Conservation (phyloP, 1,139 yeast genomes). For the Sugiyamaella paludigena region DNA sequence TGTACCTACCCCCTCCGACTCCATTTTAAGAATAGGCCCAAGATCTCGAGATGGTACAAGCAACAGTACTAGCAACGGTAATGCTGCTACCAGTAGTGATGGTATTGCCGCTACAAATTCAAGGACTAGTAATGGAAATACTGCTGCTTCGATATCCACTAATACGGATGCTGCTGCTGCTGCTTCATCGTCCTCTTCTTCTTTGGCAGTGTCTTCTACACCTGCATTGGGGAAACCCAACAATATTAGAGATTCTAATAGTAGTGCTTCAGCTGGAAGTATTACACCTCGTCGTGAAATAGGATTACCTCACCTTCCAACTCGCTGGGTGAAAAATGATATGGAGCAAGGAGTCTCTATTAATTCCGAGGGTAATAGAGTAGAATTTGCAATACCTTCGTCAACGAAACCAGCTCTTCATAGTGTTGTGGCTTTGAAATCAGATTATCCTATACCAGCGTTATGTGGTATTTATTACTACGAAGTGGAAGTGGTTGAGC, state of each 20-base stretch:
- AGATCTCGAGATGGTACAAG: too few species aligned
- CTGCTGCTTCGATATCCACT: too few species aligned
- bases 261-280: background rate
- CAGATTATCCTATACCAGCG: slow-evolving; percentile 45
- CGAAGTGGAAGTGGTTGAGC: slow-evolving; percentile 47
- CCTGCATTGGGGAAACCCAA: background rate
- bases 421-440: slow-evolving; percentile 21
- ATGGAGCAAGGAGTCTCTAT: slow-evolving; percentile 15
- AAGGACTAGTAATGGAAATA: background rate
- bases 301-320: slow-evolving; percentile 29
- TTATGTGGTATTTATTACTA: slow-evolving; percentile 55
- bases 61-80: too few species aligned
- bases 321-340: slow-evolving; percentile 24
- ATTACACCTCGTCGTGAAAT: slow-evolving; percentile 19
- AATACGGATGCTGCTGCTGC: background rate
- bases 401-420: slow-evolving; percentile 20
- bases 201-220: too few species aligned
- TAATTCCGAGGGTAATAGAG: slow-evolving; percentile 17
- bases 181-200: too few species aligned
- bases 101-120: background rate
- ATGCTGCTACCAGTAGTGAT: too few species aligned
- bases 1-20: too few species aligned
- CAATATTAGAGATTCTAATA: background rate
- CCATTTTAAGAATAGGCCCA: too few species aligned
- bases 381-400: slow-evolving; percentile 15